phyloP scores from a whole-genome alignment of 257 asterid genomes.

The Agastache rugosa region DNA sequence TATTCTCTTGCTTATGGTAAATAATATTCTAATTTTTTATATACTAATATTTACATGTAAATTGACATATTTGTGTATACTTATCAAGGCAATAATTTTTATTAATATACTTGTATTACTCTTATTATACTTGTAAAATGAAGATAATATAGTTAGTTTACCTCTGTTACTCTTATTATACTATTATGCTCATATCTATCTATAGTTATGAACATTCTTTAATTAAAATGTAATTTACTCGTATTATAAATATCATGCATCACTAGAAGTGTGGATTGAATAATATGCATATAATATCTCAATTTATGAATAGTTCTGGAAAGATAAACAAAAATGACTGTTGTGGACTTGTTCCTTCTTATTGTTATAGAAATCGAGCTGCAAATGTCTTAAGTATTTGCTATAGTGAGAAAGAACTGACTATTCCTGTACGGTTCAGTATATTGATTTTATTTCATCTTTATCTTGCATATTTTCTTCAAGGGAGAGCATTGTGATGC shows the following conservation, averaged over 20 bases:
- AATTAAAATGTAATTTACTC: background rate
- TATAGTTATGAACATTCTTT: background rate
- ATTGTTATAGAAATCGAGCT: background rate
- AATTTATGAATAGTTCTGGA: background rate
- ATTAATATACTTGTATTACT: background rate
- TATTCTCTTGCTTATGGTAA: background rate
- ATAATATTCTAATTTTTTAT: background rate
- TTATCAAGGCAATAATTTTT: background rate
- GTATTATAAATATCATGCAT: background rate
- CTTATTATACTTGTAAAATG: background rate
- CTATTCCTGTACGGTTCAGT: background rate
- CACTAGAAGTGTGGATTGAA: background rate
- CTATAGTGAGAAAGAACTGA: constrained; percentile 1
- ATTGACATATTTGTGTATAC: background rate
- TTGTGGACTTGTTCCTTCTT: background rate
- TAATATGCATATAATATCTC: background rate
- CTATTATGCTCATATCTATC: background rate
- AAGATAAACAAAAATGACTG: background rate
- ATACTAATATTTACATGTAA: background rate
- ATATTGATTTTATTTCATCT: constrained; percentile 3
- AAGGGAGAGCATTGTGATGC: background rate
- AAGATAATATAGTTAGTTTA: too few species aligned
- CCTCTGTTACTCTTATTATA: background rate
- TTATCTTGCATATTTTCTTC: background rate
- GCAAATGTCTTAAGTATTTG: background rate